Percentiles rank a stretch among this genome's conserved stretches.
phyloP scores from a whole-genome alignment of 2,329 filamentous ascomycete genomes.

The Fusarium miscanthi region DNA sequence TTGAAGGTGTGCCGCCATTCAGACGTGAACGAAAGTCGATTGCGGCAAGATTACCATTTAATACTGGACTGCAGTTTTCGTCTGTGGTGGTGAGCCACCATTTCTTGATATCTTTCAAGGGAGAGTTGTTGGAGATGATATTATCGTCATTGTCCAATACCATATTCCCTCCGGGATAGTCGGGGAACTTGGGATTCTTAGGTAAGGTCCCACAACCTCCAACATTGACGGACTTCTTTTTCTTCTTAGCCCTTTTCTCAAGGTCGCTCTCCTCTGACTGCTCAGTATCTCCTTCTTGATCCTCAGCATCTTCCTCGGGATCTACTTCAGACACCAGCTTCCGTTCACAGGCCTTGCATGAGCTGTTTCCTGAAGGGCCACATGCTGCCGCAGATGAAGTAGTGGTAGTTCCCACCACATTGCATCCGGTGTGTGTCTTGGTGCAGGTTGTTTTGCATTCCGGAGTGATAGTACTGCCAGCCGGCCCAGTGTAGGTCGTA shows the following conservation, averaged over 20 bases:
- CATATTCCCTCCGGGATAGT: neutral
- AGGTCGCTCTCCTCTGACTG: neutral
- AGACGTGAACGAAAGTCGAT: neutral
- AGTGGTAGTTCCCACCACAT: conserved; percentile 10
- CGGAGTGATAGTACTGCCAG: neutral
- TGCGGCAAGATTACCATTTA: too few relatives aligned
- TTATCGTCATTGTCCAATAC: neutral
- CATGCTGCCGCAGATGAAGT: conserved; percentile 2
- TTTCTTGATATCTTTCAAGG: neutral
- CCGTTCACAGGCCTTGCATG: neutral
- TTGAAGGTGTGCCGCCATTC: neutral
- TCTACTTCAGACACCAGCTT: neutral
- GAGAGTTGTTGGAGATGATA: neutral
- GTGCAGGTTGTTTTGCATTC: conserved; percentile 27
- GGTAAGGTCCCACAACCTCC: neutral
- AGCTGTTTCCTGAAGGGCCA: neutral
- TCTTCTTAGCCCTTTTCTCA: neutral
- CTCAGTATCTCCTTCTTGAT: neutral
- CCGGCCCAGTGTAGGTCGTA: conserved; percentile 20
- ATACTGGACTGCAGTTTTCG: too few relatives aligned
- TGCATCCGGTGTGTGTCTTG: conserved; percentile 23
- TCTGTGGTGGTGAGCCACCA: neutral
- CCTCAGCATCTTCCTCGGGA: neutral
- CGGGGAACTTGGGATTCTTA: neutral
- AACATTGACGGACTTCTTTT: too few relatives aligned